phyloP scores from a whole-genome alignment of 1,284 basidiomycete genomes.

The Rhodotorula sp. region DNA sequence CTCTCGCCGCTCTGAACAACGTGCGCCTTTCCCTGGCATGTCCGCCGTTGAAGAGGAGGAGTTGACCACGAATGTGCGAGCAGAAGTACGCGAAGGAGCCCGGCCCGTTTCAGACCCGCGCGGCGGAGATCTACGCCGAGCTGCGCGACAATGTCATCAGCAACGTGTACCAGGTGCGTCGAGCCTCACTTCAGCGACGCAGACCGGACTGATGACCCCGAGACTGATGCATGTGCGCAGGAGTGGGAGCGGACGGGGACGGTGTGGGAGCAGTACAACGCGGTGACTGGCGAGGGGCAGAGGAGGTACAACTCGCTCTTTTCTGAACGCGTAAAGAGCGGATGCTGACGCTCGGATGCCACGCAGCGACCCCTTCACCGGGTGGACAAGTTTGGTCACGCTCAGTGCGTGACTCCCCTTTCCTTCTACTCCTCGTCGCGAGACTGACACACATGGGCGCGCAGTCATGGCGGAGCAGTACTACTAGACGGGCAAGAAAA shows the following conservation, averaged over 20 bases:
- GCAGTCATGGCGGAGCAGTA: slow-evolving; percentile 52
- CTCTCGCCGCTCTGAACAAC: slow-evolving; percentile 72
- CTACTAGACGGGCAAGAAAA: slow-evolving; percentile 20
- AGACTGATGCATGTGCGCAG: slow-evolving; percentile 54
- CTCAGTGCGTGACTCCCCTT: slow-evolving; percentile 54
- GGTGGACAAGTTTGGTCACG: slow-evolving; percentile 84
- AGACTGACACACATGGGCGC: background rate
- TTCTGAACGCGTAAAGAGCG: background rate
- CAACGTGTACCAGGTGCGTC: slow-evolving; percentile 75
- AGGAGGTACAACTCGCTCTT: slow-evolving; percentile 57
- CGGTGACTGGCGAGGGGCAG: slow-evolving; percentile 75
- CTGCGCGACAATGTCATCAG: slow-evolving; percentile 78
- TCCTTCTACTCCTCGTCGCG: background rate
- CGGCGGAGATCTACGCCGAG: slow-evolving; percentile 74
- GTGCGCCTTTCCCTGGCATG: slow-evolving; percentile 52
- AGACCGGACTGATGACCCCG: background rate
- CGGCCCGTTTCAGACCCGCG: slow-evolving; percentile 76
- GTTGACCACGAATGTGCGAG: background rate
- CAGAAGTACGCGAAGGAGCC: slow-evolving; percentile 74
- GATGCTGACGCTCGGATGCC: background rate
- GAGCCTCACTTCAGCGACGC: background rate
- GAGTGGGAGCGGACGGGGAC: slow-evolving; percentile 89
- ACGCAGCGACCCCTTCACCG: slow-evolving; percentile 81
- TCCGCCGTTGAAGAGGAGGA: too few species aligned
- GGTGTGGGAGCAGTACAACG: slow-evolving; percentile 95